Base-by-base conservation (phyloP, 2,329 filamentous ascomycete species). In the Aspergillus sp. region DNA sequence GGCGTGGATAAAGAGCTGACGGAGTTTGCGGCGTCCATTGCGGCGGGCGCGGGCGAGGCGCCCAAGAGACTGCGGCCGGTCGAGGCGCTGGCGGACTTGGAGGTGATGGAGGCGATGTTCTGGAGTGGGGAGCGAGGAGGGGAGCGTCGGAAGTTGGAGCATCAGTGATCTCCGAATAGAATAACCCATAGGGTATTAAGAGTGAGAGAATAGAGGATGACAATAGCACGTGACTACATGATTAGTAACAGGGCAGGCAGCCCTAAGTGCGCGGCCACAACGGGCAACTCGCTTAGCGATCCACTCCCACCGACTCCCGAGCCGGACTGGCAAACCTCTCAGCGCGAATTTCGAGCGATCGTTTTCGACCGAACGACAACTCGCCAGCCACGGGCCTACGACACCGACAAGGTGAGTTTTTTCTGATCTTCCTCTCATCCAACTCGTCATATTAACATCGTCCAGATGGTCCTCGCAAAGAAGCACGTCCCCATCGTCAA, bases 401-500 rank as follows among this genome's bases (percentile, higher is more conserved):
- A 72, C 58, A 72, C 71, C 71, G 72, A 67, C 72, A 76, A 76
- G 72, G 74, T 76, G 67, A 62, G 72, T 47, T 48, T 38, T 57
- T 48, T 38, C 56, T 43, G 34, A 47, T 38, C 20, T 38, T 13
- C 36, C 31, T 38, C 23, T 48, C 49, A 16, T 9, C 29, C 16
- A 42, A 50, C 40, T 32, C 14, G 4, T 52, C 44, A 41, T 54
- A 50, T 47, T 58, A 54, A 47, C 53, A 42, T 38, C 50, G 55
- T 64, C 43, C 62, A 66, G 92, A 97, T 97, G 94, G 91, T 93
- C 85, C 86, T 92, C 88, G 89, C 93, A 81, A 96, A 95, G 89
- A 95, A 96, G 86, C 94, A 97, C 82, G 87, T 97, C 77, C 88
- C 92, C 75, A 99, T 99, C 86, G 90, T 99, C 76, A 99, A 99